Evolutionary conservation across 495 filamentous ascomycete species (phyloP), one percentile per base, ranked within the genome.

Genomic region (Penicillium herquei): DNA sequence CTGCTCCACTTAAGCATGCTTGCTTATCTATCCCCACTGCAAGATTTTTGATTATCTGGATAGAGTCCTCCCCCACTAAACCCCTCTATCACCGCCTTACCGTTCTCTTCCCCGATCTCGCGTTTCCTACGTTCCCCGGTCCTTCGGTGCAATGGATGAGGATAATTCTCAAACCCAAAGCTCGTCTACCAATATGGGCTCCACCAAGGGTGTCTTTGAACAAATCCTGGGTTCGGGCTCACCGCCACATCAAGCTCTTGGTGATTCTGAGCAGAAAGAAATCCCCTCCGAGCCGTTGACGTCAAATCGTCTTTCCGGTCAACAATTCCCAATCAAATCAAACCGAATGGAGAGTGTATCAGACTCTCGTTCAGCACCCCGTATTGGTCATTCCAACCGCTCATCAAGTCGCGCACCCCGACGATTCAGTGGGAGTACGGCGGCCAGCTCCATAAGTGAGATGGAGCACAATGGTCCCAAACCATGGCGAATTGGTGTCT

Each of bases 401-500:
- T 91, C 89, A 35, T 81, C 90, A 31, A 92, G 89, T 65, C 81
- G 88, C 46, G 84, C 85, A 12, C 84, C 87, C 61, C 78, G 89
- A 55, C 79, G 90, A 57, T 81, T 91, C 50, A 92, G 88, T 67
- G 85, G 84, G 17, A 92, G 89, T 63, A 91, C 87, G 49, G 85
- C 74, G 26, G 81, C 86, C 39, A 92, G 89, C 70, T 92, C 84
- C 35, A 64, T 75, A n/a, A 80, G 71, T 58, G 68, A 74, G 57
- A 18, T 58, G 33, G 79, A 79, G 52, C 41, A 61, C 46, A 45
- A 49, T 48, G 54, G 61, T 31, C 59, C 74, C 2, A 72, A 78
- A 46, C 50, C 72, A 26, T 87, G 87, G 40, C 80, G 81, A 44
- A 94, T 99, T 63, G 94, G 94, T 39, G 90, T 99, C 13, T 99